Evolutionary conservation across 2,329 filamentous ascomycete genomes (phyloP), one percentile per base, ranked within the genome.

Genomic region (Fusarium sp.): DNA sequence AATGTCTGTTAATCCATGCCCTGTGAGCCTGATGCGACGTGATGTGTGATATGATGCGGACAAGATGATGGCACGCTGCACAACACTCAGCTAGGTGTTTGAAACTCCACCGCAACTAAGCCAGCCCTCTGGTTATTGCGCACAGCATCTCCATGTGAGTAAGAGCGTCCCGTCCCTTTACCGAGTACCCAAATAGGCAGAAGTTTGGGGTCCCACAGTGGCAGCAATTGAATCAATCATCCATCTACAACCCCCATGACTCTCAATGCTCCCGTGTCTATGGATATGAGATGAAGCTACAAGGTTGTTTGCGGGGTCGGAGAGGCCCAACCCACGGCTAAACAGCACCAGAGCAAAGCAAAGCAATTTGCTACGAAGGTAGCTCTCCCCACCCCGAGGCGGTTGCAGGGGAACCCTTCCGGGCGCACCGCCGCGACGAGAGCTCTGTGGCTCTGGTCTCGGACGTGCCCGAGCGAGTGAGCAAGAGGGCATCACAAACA

Each of bases 221-320:
- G 62, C 43, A 37, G 57, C 58, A 50, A 63, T 68, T 61, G 41
- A 62, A 18, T 37, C 60, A 58, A 33, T 24, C 63, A 57, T 54
- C 59, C 63, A 57, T 54, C 59, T 62, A 60, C 39, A 69, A 64
- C 65, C 60, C 48, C 61, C 65, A 72, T 69, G 72, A 61, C 65
- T 24, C 58, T 65, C 52, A 57, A 68, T 64, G 61, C 64, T 71
- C 60, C 48, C 71, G 68, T 31, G 48, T 50, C 61, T 63, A 54
- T 60, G 45, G 63, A 74, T 54, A 56, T 62, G 64, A 69, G 68
- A 74, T 72, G 68, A 74, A 72, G 37, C 27, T 56, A 50, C 68
- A 45, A 59, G 68, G 71, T 74, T 75, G 31, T 66, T 72, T 74
- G 68, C 65, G 72, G 72, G 72, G 60, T 74, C 71, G 20, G 31